phyloP scores from a whole-genome alignment of 305 asterid genomes.

The Withania somnifera region DNA sequence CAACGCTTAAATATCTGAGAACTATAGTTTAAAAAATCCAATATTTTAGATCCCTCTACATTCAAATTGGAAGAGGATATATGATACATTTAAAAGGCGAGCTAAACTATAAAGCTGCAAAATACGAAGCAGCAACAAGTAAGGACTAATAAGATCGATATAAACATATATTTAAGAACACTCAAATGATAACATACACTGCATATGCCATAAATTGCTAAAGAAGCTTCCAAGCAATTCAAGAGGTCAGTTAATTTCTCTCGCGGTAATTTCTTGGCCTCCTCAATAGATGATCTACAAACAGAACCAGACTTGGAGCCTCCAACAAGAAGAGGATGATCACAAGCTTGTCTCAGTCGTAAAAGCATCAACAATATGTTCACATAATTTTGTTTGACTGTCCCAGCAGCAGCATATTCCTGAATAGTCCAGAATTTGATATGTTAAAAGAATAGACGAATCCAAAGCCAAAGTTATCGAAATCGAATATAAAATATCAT shows the following conservation, averaged over 20 bases:
- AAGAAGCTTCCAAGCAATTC: constrained; percentile 79
- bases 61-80: background rate
- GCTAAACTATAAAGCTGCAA: background rate
- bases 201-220: constrained; percentile 87
- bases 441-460: constrained; percentile 8
- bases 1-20: background rate
- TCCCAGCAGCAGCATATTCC: constrained; percentile 98
- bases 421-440: constrained; percentile 21
- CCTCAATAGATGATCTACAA: constrained; percentile 56
- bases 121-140: background rate
- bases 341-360: constrained; percentile 98
- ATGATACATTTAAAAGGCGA: background rate
- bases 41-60: background rate
- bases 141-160: background rate
- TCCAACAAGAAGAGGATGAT: constrained; percentile 94
- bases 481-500: background rate
- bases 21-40: background rate
- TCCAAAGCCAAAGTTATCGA: constrained; percentile 4
- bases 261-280: constrained; percentile 67
- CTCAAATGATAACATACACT: constrained; percentile 39
- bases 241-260: constrained; percentile 55
- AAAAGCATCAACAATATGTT: constrained; percentile 89
- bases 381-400: constrained; percentile 89
- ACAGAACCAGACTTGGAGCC: constrained; percentile 47
- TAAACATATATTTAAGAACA: background rate